These are phyloP conservation scores for Aschersonia sp. DNA, from an alignment of 2,329 filamentous ascomycete species.

Conservation along the genomic window DNA sequence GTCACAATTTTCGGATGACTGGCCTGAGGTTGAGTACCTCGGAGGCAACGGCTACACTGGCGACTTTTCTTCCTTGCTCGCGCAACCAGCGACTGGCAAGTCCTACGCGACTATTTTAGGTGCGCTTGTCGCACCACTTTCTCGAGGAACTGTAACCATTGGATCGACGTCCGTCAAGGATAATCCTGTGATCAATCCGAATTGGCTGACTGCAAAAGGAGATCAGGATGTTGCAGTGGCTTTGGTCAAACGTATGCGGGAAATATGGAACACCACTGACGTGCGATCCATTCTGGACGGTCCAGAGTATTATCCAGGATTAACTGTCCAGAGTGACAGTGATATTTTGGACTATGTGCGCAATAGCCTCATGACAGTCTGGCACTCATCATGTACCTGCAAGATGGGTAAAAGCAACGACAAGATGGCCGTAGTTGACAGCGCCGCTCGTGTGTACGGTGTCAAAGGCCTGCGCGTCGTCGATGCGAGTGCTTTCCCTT, in stretches of 20 bases:
- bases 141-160: constrained; percentile 27
- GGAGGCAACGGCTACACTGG: neutral
- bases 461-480: constrained; percentile 42
- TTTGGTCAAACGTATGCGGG: constrained; percentile 22
- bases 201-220: constrained; percentile 24
- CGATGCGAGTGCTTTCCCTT: constrained; percentile 37
- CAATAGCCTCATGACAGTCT: constrained; percentile 9
- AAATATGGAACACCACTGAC: constrained; percentile 15
- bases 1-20: constrained; percentile 14
- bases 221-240: constrained; percentile 30
- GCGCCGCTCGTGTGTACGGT: constrained; percentile 38
- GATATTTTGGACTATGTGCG: constrained; percentile 23
- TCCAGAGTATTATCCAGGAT: constrained; percentile 22
- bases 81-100: neutral
- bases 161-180: constrained; percentile 14
- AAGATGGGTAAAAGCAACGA: constrained; percentile 25
- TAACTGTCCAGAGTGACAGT: constrained; percentile 21
- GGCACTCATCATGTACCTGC: constrained; percentile 15
- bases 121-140: constrained; percentile 14
- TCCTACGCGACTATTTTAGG: constrained; percentile 9
- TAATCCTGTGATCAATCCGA: constrained; percentile 27
- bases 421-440: constrained; percentile 40
- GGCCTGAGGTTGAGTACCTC: constrained; percentile 19
- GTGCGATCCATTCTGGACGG: constrained; percentile 16
- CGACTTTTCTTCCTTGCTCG: neutral